Evolutionary conservation across 2,329 filamentous ascomycete species (phyloP).

Genomic region (Colletotrichum eleusines): DNA sequence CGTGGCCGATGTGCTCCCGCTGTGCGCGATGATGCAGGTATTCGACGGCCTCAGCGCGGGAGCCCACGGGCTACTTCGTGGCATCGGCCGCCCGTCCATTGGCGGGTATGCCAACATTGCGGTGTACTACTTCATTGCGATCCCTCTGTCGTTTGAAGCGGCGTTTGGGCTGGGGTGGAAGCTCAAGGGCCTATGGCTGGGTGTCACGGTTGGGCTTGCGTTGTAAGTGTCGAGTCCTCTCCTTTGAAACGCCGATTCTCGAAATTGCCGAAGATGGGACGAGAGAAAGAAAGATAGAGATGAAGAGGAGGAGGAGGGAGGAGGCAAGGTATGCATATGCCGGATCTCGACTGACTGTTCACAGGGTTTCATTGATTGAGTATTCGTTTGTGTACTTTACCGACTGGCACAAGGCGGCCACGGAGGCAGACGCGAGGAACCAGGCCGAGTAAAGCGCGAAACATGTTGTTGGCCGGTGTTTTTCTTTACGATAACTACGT

Average conservation of each 20-base stretch:
- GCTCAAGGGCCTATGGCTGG: constrained; percentile 84
- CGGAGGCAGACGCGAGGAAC: constrained; percentile 66
- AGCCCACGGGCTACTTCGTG: constrained; percentile 87
- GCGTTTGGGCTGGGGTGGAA: constrained; percentile 84
- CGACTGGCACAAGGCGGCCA: constrained; percentile 66
- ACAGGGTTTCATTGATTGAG: constrained; percentile 65
- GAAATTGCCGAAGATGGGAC: not conserved
- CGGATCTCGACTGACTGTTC: constrained; percentile 36
- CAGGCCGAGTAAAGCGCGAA: constrained; percentile 44
- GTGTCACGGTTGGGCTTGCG: constrained; percentile 78
- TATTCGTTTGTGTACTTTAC: constrained; percentile 64
- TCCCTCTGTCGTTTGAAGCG: constrained; percentile 84
- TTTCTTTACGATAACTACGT: constrained; percentile 1
- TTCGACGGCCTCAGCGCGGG: constrained; percentile 85
- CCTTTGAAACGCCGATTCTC: not conserved
- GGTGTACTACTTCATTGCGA: constrained; percentile 86
- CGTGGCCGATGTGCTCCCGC: constrained; percentile 77
- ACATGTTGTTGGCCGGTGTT: constrained; percentile 51
- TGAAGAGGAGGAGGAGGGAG: no score
- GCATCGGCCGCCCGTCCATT: constrained; percentile 88
- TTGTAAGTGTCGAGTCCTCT: constrained; percentile 59
- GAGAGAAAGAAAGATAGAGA: not conserved
- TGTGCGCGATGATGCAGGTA: constrained; percentile 90
- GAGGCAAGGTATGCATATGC: not conserved
- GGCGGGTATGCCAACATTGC: constrained; percentile 90